Base-by-base conservation (phyloP, 352 stramenopile genomes). In the Globisporangium canariense region DNA sequence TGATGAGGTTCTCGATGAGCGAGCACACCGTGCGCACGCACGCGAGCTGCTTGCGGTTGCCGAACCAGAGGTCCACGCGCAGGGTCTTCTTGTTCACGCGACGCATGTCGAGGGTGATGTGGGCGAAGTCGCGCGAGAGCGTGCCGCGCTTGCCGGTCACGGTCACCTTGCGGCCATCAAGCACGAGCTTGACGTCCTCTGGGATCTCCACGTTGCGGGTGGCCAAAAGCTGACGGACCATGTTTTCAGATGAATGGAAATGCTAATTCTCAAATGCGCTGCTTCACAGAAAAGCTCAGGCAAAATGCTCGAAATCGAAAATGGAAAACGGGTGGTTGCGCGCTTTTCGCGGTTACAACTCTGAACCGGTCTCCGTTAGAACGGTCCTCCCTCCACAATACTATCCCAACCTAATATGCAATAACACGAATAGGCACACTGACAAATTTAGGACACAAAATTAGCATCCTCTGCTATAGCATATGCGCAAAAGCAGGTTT, bases 1-100 rank as follows among this genome's bases (percentile, higher is more conserved):
- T 98, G 66, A 99, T 98, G 94, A 99, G 98, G 95, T 99, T 99
- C 67, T 99, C 90, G 66, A 99, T 99, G 83, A 99, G 90, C 70
- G 96, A 98, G 93, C 94, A 99, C 34, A 99, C 88, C 22, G 97
- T 99, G 74, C 98, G 96, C 70, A 99, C 96, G 75, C 93, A 98
- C 38, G 97, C 97, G 57, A 99, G 89, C 83, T 98, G 91, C 92
- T 99, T 99, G 66, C 97, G 95, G 81, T 94, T 98, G 77, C 97
- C 98, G 81, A 99, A 99, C 97, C 97, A 99, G 60, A 99, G 83
- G 77, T 99, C 96, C 49, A 99, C 94, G 47, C 96, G 93, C 59
- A 99, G 71, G 73, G 96, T 93, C 62, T 90, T 85, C 67, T 96
- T 88, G 73, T 94, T 94, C 5, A 98, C 77, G 65, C 90, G 81